Evolutionary conservation across 192 early-diverging fungal genomes (phyloP).

Genomic region (Allomyces arbusculus): DNA sequence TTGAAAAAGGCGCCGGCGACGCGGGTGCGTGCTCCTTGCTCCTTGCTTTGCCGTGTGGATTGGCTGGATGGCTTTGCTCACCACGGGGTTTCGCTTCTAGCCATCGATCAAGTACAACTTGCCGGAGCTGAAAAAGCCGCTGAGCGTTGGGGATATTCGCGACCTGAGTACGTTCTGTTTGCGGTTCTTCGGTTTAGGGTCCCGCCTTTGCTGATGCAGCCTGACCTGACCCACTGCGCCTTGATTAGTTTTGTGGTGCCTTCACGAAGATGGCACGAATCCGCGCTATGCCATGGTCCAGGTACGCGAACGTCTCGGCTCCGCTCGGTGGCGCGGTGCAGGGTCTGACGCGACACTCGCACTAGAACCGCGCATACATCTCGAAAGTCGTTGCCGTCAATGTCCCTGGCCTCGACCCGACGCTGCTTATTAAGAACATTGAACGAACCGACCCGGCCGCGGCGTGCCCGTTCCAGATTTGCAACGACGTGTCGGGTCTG

Average conservation of each 20-base stretch:
- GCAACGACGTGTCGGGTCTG: not conserved
- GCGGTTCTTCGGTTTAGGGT: too few relatives aligned
- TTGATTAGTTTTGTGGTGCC: slow-evolving; percentile 14
- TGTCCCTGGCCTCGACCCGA: slow-evolving; percentile 18
- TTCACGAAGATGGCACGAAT: slow-evolving; percentile 15
- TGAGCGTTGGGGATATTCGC: too few relatives aligned
- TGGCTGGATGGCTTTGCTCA: too few relatives aligned
- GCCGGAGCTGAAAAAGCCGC: too few relatives aligned
- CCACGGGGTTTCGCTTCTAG: too few relatives aligned
- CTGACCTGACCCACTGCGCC: too few relatives aligned
- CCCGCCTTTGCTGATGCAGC: too few relatives aligned
- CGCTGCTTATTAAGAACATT: slow-evolving; percentile 8
- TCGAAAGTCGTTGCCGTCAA: slow-evolving; percentile 18
- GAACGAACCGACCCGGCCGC: not conserved
- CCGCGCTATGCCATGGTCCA: slow-evolving; percentile 5
- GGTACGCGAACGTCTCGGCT: not conserved
- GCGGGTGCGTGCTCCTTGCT: too few relatives aligned
- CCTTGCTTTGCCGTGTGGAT: too few relatives aligned
- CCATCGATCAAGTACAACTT: too few relatives aligned
- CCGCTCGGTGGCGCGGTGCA: not conserved
- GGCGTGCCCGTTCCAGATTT: not conserved
- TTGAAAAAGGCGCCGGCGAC: too few relatives aligned
- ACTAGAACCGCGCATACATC: slow-evolving; percentile 11
- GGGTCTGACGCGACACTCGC: slow-evolving; percentile 1
- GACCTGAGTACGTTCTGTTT: too few relatives aligned